phyloP scores from a whole-genome alignment of 2,329 filamentous ascomycete genomes.

The Cladosporium phlei region DNA sequence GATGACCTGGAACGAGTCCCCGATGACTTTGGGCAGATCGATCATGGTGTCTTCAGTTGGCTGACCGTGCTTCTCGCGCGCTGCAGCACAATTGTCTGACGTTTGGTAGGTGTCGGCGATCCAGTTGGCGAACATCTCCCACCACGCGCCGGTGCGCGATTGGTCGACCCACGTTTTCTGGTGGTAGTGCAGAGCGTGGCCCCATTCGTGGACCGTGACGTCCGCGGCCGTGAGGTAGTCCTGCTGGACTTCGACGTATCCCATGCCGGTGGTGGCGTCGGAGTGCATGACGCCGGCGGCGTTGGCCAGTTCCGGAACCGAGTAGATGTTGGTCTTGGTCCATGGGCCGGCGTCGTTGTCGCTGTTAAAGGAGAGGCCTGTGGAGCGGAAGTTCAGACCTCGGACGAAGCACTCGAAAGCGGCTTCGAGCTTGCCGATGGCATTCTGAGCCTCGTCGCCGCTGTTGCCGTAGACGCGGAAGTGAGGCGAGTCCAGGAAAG shows the following conservation, averaged over 20 bases:
- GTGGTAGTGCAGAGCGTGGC: constrained; percentile 46
- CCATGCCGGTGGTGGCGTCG: constrained; percentile 32
- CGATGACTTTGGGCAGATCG: constrained; percentile 43
- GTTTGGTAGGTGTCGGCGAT: constrained; percentile 48
- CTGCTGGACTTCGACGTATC: constrained; percentile 42
- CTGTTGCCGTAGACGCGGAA: not conserved
- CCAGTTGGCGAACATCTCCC: constrained; percentile 50
- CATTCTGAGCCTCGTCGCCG: not conserved
- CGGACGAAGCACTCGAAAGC: not conserved
- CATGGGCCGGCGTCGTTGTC: constrained; percentile 25
- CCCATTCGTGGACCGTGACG: constrained; percentile 49
- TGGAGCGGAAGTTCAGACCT: not conserved
- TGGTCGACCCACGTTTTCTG: constrained; percentile 38
- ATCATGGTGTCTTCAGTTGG: constrained; percentile 37
- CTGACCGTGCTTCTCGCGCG: constrained; percentile 36
- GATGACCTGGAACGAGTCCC: constrained; percentile 46
- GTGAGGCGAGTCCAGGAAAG: not conserved
- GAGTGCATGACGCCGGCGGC: not conserved
- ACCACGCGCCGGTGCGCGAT: constrained; percentile 46
- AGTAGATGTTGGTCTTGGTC: constrained; percentile 22
- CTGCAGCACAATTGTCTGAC: constrained; percentile 39
- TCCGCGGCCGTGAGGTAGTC: constrained; percentile 36
- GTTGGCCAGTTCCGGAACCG: constrained; percentile 15
- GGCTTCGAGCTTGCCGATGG: not conserved
- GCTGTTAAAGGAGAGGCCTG: constrained; percentile 16